phyloP scores from a whole-genome alignment of 345 rosid genomes.

The Hevea brasiliensis region DNA sequence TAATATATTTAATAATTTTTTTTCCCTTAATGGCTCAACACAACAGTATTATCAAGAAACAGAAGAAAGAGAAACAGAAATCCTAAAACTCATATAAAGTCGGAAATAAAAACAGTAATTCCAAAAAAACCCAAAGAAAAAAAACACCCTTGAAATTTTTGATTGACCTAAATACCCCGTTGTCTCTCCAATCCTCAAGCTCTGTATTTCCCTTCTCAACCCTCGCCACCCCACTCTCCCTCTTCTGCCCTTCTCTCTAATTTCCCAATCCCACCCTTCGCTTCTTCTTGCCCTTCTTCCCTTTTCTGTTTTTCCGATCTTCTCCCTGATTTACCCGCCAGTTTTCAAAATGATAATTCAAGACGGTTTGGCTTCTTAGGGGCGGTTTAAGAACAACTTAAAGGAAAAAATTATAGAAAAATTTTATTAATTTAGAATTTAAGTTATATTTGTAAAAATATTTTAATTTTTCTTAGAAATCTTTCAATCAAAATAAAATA shows the following conservation, averaged over 20 bases:
- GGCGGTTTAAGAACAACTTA: too few species aligned
- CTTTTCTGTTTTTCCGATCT: constrained; percentile 25
- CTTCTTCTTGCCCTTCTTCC: constrained; percentile 2
- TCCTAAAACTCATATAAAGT: neutral
- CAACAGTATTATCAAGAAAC: too few species aligned
- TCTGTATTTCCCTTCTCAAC: constrained; percentile 25
- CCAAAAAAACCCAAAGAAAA: constrained; percentile 1
- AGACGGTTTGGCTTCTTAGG: too few species aligned
- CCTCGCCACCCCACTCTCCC: constrained; percentile 21
- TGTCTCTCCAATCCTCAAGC: neutral
- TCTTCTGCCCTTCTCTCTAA: constrained; percentile 29
- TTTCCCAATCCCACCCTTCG: constrained; percentile 16
- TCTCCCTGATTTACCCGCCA: constrained; percentile 33
- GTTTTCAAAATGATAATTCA: too few species aligned
- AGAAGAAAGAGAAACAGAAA: too few species aligned
- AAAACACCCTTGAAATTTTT: neutral
- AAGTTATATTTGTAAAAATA: too few species aligned
- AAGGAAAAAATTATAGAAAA: too few species aligned
- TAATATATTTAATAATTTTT: too few species aligned
- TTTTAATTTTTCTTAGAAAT: too few species aligned
- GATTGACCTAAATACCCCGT: constrained; percentile 21
- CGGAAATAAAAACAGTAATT: neutral
- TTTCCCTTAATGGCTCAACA: too few species aligned
- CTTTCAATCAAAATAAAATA: too few species aligned
- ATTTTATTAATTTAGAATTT: too few species aligned